These are phyloP conservation scores for Hanseniaspora taiwanica DNA, from an alignment of 805 yeast species.

Conservation along the genomic window DNA sequence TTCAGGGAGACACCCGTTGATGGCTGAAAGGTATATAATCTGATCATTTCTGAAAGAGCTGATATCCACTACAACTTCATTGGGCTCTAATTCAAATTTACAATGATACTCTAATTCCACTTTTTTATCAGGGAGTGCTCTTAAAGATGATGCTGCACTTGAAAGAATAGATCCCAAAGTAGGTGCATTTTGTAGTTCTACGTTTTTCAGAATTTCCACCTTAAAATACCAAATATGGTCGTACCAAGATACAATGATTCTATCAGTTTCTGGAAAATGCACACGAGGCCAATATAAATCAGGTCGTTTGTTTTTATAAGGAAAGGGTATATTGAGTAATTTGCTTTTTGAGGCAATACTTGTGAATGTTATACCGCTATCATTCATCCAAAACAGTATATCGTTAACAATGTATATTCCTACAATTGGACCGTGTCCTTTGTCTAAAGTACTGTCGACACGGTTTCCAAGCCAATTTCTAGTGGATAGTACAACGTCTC, in stretches of 20 bases:
- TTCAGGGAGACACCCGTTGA: constrained; percentile 45
- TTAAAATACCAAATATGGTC: constrained; percentile 60
- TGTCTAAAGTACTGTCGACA: constrained; percentile 49
- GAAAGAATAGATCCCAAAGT: constrained; percentile 22
- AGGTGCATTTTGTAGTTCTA: constrained; percentile 7
- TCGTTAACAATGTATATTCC: constrained; percentile 51
- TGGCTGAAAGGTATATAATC: constrained; percentile 30
- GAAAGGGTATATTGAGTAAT: constrained; percentile 42
- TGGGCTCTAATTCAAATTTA: constrained; percentile 27
- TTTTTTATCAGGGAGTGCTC: constrained; percentile 29
- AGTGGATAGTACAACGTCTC: constrained; percentile 61
- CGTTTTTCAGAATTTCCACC: constrained; percentile 23
- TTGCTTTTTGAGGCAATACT: constrained; percentile 39
- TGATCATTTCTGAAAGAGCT: constrained; percentile 63
- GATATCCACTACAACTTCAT: constrained; percentile 58
- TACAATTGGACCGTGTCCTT: constrained; percentile 57
- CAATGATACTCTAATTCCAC: constrained; percentile 27
- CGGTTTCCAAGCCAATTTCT: constrained; percentile 83
- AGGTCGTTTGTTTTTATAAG: constrained; percentile 43
- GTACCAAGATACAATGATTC: constrained; percentile 75
- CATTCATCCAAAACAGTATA: constrained; percentile 72
- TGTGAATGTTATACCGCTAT: constrained; percentile 58
- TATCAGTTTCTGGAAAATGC: constrained; percentile 47
- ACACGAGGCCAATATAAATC: constrained; percentile 79
- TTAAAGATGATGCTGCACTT: constrained; percentile 34